Conservation (phyloP, 768 basidiomycete species). For the Rhodotorula toruloides region DNA sequence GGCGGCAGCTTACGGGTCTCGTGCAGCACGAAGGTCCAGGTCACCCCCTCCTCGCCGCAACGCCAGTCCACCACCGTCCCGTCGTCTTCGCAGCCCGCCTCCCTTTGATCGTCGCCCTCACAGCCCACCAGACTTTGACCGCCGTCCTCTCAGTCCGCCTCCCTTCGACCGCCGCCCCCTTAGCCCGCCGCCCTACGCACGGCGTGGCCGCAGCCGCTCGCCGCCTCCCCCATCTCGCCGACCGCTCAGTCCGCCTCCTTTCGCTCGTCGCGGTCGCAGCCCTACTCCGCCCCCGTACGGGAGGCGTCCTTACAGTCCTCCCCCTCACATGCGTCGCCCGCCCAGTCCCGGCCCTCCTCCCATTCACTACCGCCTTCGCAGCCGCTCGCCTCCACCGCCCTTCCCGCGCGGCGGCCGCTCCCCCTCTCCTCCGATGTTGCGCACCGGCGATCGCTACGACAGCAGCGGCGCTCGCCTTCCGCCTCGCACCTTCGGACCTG, state of each 20-base stretch:
- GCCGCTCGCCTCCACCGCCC: not conserved
- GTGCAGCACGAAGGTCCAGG: not conserved
- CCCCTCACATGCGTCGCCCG: not conserved
- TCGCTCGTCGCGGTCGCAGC: not conserved
- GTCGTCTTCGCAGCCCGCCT: not conserved
- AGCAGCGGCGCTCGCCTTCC: not conserved
- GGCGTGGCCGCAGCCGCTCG: not conserved
- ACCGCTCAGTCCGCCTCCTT: not conserved
- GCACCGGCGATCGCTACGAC: not conserved
- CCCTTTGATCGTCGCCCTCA: not conserved
- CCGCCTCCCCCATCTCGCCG: not conserved
- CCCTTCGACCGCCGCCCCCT: not conserved
- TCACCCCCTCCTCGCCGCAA: not conserved
- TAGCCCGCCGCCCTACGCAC: not conserved
- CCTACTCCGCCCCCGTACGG: not conserved
- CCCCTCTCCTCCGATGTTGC: not conserved
- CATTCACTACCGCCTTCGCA: not conserved
- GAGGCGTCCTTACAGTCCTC: not conserved
- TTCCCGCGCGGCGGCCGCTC: not conserved
- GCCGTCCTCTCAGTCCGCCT: not conserved
- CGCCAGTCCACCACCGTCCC: not conserved
- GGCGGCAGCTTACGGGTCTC: not conserved
- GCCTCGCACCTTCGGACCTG: not conserved
- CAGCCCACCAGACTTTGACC: not conserved
- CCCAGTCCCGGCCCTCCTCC: not conserved